A percentile compares a stretch with the other conserved stretches of the same genome.
Conservation (phyloP, 441 rosid species). For the Erysimum cheiri region DNA sequence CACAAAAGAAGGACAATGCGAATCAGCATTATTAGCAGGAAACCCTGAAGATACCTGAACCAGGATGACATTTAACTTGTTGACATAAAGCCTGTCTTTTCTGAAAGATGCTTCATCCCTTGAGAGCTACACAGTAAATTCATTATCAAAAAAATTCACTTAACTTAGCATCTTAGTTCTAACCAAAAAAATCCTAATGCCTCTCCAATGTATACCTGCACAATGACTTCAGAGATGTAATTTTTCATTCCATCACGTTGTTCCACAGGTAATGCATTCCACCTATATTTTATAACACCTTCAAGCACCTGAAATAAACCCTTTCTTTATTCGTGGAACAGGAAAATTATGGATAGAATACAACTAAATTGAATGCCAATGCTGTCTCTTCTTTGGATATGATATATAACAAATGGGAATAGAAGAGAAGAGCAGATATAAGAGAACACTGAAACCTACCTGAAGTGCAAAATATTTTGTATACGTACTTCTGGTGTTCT, state of each 20-base stretch:
- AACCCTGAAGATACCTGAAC: constrained; percentile 75
- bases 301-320: constrained; percentile 79
- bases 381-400: constrained; percentile 4
- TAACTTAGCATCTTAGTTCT: background rate
- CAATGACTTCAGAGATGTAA: constrained; percentile 98
- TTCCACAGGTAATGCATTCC: constrained; percentile 97
- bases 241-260: constrained; percentile 99
- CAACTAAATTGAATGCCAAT: constrained; percentile 4
- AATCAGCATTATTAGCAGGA: background rate
- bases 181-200: constrained; percentile 7
- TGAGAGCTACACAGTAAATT: constrained; percentile 69
- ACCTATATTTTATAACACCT: constrained; percentile 97
- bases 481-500: constrained; percentile 78
- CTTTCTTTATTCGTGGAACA: constrained; percentile 17
- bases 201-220: constrained; percentile 66
- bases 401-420: constrained; percentile 1
- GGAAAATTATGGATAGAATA: constrained; percentile 4
- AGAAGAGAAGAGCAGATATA: background rate
- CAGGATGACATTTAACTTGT: constrained; percentile 91
- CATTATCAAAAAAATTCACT: constrained; percentile 13
- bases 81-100: constrained; percentile 87
- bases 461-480: constrained; percentile 97
- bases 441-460: constrained; percentile 53
- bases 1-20: constrained; percentile 4
- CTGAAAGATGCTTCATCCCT: constrained; percentile 89